These are phyloP conservation scores for Phialophora verrucosa DNA, from an alignment of 2,329 filamentous ascomycete genomes.

Conservation along the genomic window DNA sequence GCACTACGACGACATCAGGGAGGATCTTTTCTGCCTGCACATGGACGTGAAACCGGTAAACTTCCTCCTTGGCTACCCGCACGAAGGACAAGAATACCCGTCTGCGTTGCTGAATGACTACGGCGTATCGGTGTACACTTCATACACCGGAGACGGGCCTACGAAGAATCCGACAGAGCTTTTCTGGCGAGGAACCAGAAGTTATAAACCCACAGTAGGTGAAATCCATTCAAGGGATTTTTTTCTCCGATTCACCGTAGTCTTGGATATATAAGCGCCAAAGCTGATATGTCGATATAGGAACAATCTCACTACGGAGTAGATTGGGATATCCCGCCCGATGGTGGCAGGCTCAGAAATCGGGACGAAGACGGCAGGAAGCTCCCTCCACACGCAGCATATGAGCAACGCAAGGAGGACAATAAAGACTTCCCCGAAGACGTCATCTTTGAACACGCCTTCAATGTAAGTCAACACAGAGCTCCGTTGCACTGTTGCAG, in stretches of 20 bases:
- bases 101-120: constrained; percentile 20
- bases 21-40: constrained; percentile 71
- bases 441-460: constrained; percentile 18
- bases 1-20: constrained; percentile 1
- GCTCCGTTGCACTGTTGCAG: background rate
- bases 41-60: constrained; percentile 97
- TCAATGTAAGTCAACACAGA: constrained; percentile 22
- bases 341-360: constrained; percentile 20
- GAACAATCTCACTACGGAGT: constrained; percentile 29
- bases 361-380: background rate
- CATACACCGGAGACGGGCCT: background rate
- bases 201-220: background rate
- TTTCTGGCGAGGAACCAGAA: constrained; percentile 7
- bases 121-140: constrained; percentile 20
- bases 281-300: constrained; percentile 4
- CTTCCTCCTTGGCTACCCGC: constrained; percentile 66
- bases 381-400: background rate
- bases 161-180: constrained; percentile 20
- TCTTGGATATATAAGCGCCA: background rate
- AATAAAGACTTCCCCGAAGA: background rate
- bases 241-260: background rate
- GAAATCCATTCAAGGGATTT: background rate
- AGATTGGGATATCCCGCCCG: constrained; percentile 26
- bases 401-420: constrained; percentile 6
- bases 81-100: constrained; percentile 24